Percentiles rank a stretch among this genome's conserved stretches.
Conservation (phyloP, 2,329 filamentous ascomycete genomes). For the Colletotrichum spaethianum region DNA sequence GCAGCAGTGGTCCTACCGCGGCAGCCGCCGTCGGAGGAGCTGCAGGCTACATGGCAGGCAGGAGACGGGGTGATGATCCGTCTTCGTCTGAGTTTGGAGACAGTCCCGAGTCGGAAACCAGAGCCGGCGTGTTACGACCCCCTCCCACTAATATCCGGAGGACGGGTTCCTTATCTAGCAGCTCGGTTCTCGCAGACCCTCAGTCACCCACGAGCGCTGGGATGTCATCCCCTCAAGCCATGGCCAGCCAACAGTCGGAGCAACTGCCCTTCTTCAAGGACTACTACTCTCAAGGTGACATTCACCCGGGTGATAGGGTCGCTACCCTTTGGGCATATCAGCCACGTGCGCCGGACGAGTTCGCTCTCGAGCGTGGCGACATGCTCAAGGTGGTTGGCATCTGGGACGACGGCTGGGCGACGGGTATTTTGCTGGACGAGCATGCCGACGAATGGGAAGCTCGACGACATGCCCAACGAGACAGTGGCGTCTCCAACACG, state of each 20-base stretch:
- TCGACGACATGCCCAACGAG: conserved; percentile 82
- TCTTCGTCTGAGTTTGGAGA: conserved; percentile 80
- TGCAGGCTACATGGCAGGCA: conserved; percentile 59
- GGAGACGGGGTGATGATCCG: conserved; percentile 66
- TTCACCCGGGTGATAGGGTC: conserved; percentile 91
- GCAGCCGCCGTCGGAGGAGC: conserved; percentile 60
- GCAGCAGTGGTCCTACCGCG: conserved; percentile 43
- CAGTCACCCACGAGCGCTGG: conserved; percentile 82
- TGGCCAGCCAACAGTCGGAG: conserved; percentile 92
- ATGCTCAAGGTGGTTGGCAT: conserved; percentile 99
- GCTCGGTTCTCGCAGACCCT: conserved; percentile 80
- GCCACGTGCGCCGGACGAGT: conserved; percentile 93
- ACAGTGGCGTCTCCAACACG: conserved; percentile 92
- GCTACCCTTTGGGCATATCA: conserved; percentile 97
- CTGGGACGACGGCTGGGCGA: conserved; percentile 99
- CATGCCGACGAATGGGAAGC: conserved; percentile 91
- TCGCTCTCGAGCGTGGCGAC: conserved; percentile 91
- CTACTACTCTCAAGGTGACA: conserved; percentile 98
- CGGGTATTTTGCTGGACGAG: conserved; percentile 86
- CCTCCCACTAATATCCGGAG: conserved; percentile 75
- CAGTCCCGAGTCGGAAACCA: conserved; percentile 78
- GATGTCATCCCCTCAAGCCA: conserved; percentile 86
- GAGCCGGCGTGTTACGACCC: conserved; percentile 67
- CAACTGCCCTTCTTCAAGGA: conserved; percentile 98
- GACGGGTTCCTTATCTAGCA: conserved; percentile 90